Conservation (phyloP, 352 stramenopile species). For the Globisporangium canariense region DNA sequence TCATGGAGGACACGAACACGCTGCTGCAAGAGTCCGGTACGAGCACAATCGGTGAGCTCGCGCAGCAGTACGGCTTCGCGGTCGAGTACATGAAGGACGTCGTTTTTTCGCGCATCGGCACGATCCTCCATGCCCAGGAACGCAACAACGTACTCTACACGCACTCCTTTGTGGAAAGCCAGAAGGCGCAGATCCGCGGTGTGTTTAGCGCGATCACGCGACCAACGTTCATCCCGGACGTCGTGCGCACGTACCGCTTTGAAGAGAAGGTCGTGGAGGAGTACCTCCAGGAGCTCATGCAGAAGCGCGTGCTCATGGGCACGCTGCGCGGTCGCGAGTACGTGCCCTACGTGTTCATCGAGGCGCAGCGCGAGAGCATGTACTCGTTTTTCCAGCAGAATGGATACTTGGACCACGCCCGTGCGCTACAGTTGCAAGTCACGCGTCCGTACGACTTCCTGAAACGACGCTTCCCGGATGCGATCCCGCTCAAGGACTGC, state of each 20-base stretch:
- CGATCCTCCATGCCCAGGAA: conserved; percentile 61
- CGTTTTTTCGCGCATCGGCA: conserved; percentile 52
- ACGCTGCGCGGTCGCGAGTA: conserved; percentile 69
- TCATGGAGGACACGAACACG: conserved; percentile 81
- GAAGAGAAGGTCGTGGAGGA: conserved; percentile 68
- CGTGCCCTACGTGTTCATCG: conserved; percentile 76
- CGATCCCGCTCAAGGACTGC: conserved; percentile 55
- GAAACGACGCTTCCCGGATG: conserved; percentile 64
- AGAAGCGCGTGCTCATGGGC: conserved; percentile 51
- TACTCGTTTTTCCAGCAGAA: conserved; percentile 88
- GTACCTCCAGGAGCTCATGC: conserved; percentile 52
- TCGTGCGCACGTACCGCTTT: conserved; percentile 50
- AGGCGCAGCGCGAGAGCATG: conserved; percentile 66
- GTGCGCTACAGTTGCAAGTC: conserved; percentile 60
- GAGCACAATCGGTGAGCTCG: conserved; percentile 61
- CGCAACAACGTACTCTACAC: conserved; percentile 75
- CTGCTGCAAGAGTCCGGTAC: conserved; percentile 72
- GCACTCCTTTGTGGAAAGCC: conserved; percentile 60
- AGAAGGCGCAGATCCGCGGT: conserved; percentile 63
- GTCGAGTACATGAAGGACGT: conserved; percentile 85
- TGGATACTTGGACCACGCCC: conserved; percentile 62
- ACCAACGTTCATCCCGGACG: conserved; percentile 66
- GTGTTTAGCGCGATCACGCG: conserved; percentile 61
- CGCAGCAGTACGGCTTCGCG: conserved; percentile 77
- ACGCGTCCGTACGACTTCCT: conserved; percentile 70